phyloP scores from a whole-genome alignment of 805 yeast genomes.

The Candida nonsorbophila region DNA sequence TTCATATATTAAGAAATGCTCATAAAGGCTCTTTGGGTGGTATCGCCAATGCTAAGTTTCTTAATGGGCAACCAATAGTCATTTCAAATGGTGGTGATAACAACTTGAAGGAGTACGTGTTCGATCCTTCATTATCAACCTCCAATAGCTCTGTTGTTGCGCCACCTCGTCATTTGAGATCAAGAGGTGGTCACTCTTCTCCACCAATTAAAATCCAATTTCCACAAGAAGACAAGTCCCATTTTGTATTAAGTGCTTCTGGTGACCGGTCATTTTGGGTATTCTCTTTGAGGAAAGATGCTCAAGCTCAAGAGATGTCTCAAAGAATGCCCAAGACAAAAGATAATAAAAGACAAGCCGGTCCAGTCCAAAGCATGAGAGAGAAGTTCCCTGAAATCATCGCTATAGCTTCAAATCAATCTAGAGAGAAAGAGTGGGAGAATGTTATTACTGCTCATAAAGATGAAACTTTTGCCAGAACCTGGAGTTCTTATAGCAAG shows the following conservation, averaged over 20 bases:
- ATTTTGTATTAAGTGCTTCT: conserved; percentile 81
- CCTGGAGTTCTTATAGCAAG: conserved; percentile 81
- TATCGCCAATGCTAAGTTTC: conserved; percentile 63
- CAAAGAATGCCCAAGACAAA: conserved; percentile 52
- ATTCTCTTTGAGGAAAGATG: conserved; percentile 90
- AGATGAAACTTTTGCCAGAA: conserved; percentile 76
- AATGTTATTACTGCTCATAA: conserved; percentile 85
- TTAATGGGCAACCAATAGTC: conserved; percentile 88
- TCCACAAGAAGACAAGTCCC: conserved; percentile 71
- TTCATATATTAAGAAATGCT: conserved; percentile 68
- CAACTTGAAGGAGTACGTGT: conserved; percentile 80
- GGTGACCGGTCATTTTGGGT: conserved; percentile 85
- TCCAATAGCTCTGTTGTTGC: conserved; percentile 61
- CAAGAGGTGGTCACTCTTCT: conserved; percentile 96
- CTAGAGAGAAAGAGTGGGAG: conserved; percentile 89
- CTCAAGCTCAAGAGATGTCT: conserved; percentile 91
- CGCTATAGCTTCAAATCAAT: conserved; percentile 63
- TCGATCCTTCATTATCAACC: conserved; percentile 82
- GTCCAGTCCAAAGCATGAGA: conserved; percentile 46
- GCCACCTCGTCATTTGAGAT: conserved; percentile 87
- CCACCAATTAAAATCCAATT: conserved; percentile 78
- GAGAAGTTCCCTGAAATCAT: conserved; percentile 77
- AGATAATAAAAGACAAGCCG: conserved; percentile 43
- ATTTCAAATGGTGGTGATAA: conserved; percentile 92
- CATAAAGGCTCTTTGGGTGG: conserved; percentile 78